Evolutionary conservation across 495 filamentous ascomycete genomes (phyloP), one percentile per base, ranked within the genome.

Genomic region (Cercophora samala): DNA sequence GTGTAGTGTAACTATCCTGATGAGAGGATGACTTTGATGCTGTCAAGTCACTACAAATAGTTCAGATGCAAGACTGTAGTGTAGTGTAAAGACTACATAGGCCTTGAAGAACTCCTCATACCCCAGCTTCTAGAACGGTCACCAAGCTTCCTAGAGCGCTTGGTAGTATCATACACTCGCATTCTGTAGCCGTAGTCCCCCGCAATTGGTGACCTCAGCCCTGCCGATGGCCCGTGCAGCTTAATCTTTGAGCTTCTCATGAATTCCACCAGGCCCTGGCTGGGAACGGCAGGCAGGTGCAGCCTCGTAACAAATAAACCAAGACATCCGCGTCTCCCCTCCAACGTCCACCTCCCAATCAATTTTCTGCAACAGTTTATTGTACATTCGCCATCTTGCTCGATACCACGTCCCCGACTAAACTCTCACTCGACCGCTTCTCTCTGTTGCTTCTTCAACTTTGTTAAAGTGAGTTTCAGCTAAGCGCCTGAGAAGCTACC

Each of bases 211-310:
- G 56, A 62, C 59, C 54, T 69, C 68, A 66, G 68, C 72, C 69
- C 67, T 72, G 67, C 26, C 23, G 52, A 59, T 72, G 73, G 73
- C 68, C 73, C 72, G 73, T 75, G 73, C 62, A 15, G 59, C 56
- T 60, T 68, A 61, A 77, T 78, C 76, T 78, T 76, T 72, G 65
- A 65, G 70, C 71, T 78, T 78, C 76, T 76, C 65, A 71, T 67
- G 71, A 69, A 69, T 78, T 78, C 76, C 71, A 77, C 70, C 70
- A 63, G 63, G 51, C 69, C 73, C 68, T 70, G 65, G 66, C 64
- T 62, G 66, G 66, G 64, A 37, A 54, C 59, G 65, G 72, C 67
- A 69, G 32, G 69, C 51, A 62, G 54, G 46, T 32, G 67, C 73
- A 75, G 73, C 73, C 69, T 75, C 73, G 72, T 46, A 8, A 46